Evolutionary conservation across 139 green algal genomes (phyloP).

Genomic region (Zygnema cylindricum): DNA sequence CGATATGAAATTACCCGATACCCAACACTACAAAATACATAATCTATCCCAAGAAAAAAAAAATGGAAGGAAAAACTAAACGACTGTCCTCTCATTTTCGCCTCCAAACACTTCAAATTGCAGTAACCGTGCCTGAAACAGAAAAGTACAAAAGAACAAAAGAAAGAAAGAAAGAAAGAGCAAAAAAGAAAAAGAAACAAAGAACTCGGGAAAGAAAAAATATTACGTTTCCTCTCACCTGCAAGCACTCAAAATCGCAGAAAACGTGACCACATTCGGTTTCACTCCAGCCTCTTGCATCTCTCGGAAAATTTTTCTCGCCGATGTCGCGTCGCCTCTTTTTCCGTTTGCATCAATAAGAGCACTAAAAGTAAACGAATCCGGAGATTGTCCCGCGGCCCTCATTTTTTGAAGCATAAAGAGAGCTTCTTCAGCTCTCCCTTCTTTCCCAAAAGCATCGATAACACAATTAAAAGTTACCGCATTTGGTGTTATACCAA

Average conservation of each 20-base stretch:
- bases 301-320: conserved; percentile 40
- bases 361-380: conserved; percentile 52
- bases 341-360: conserved; percentile 58
- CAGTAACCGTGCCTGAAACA: too few species aligned
- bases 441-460: conserved; percentile 54
- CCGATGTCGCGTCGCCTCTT: conserved; percentile 22
- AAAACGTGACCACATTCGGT: conserved; percentile 60
- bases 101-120: too few species aligned
- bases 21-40: too few species aligned
- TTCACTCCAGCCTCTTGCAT: conserved; percentile 57
- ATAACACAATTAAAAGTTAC: conserved; percentile 56
- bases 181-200: neutral
- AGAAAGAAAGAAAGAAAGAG: neutral
- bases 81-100: too few species aligned
- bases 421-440: conserved; percentile 18
- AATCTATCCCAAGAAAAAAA: too few species aligned
- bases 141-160: too few species aligned
- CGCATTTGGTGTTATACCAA: conserved; percentile 28
- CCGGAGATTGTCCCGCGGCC: neutral
- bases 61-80: too few species aligned
- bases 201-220: neutral
- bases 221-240: conserved; percentile 22
- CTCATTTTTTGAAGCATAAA: conserved; percentile 35
- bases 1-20: too few species aligned
- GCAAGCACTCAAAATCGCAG: conserved; percentile 52